Percentiles rank a stretch among this genome's conserved stretches.
Conservation (phyloP, 2,329 filamentous ascomycete genomes). For the Stagonosporopsis cucurbitacearum region DNA sequence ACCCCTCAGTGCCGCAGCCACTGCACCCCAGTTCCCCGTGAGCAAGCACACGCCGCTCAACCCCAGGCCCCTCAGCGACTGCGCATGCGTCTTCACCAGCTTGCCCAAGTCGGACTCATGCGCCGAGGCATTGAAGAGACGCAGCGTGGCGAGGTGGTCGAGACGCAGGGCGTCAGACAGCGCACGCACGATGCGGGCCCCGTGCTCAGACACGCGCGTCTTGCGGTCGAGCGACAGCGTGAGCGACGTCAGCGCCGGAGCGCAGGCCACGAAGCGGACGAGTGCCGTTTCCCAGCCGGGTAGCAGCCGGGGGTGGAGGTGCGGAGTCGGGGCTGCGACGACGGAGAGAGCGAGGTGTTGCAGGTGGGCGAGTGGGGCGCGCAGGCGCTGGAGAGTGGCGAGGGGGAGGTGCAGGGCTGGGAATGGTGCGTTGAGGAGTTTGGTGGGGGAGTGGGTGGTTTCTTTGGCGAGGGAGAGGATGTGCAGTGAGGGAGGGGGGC, state of each 20-base stretch:
- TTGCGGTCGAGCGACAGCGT: slow-evolving; percentile 30
- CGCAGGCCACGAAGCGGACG: slow-evolving; percentile 27
- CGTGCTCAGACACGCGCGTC: slow-evolving; percentile 16
- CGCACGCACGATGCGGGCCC: slow-evolving; percentile 25
- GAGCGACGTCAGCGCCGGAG: slow-evolving; percentile 26
- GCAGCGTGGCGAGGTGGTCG: slow-evolving; percentile 20
- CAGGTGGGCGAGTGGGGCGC: slow-evolving; percentile 21
- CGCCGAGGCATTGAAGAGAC: slow-evolving; percentile 25
- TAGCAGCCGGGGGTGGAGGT: slow-evolving; percentile 13
- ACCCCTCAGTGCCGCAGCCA: slow-evolving; percentile 17
- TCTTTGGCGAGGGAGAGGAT: slow-evolving; percentile 32
- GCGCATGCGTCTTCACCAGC: slow-evolving; percentile 24
- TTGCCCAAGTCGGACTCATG: slow-evolving; percentile 24
- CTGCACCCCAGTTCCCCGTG: slow-evolving; percentile 25
- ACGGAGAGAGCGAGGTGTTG: slow-evolving; percentile 30
- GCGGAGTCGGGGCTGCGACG: slow-evolving; percentile 12
- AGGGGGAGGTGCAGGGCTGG: slow-evolving; percentile 23
- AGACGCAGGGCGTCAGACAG: slow-evolving; percentile 23
- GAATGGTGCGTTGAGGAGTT: slow-evolving; percentile 24
- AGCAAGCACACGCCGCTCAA: slow-evolving; percentile 23
- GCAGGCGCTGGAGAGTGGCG: slow-evolving; percentile 20
- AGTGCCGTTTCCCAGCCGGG: slow-evolving; percentile 34
- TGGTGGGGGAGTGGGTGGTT: slow-evolving; percentile 13
- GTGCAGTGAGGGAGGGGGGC: slow-evolving; percentile 24
- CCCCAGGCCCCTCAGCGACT: slow-evolving; percentile 19